These are phyloP conservation scores for Dionaea muscipula DNA, from an alignment of 179 eudicot species.

Conservation along the genomic window DNA sequence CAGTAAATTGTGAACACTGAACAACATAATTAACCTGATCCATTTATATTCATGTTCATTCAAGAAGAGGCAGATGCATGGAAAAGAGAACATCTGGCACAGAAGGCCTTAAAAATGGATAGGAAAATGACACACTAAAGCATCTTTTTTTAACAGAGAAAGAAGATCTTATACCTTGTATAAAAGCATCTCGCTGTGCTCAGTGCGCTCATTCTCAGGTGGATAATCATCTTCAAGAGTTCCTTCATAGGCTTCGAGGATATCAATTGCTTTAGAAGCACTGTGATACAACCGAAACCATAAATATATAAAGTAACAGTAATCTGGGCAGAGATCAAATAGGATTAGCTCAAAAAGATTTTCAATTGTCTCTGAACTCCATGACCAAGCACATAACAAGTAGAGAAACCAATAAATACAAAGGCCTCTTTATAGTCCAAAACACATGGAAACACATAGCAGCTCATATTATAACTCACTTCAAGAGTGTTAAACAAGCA, in stretches of 20 bases:
- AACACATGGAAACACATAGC: too few relatives aligned
- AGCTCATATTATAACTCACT: too few relatives aligned
- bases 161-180: slow-evolving; percentile 51
- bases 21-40: neutral
- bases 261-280: slow-evolving; percentile 87
- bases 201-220: slow-evolving; percentile 86
- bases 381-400: neutral
- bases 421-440: too few relatives aligned
- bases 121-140: neutral
- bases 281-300: slow-evolving; percentile 21
- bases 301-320: neutral
- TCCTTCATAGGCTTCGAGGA: slow-evolving; percentile 99
- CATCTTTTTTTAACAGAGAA: neutral
- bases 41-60: neutral
- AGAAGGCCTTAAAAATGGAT: neutral
- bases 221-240: slow-evolving; percentile 96
- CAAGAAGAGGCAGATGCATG: neutral
- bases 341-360: neutral
- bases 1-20: neutral
- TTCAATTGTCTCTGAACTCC: too few relatives aligned
- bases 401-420: too few relatives aligned
- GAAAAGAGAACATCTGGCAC: too few relatives aligned
- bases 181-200: slow-evolving; percentile 93
- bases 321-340: neutral
- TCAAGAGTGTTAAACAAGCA: too few relatives aligned